phyloP scores from a whole-genome alignment of 2,329 filamentous ascomycete species.

The Arthrobotrys conoides region DNA sequence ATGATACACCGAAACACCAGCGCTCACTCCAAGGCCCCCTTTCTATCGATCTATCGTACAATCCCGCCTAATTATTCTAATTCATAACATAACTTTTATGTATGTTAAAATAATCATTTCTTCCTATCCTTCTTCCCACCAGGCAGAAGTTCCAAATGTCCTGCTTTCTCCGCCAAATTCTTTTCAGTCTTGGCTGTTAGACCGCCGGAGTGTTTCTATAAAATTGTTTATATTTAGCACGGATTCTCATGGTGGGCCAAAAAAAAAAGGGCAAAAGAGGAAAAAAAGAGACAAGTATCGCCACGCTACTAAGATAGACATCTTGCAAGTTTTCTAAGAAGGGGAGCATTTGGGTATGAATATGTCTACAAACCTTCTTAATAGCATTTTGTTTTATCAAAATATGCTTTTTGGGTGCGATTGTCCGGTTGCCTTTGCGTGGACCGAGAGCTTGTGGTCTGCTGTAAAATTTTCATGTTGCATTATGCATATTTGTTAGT shows the following conservation, averaged over 20 bases:
- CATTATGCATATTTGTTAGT: conserved; percentile 30
- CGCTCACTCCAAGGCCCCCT: not conserved
- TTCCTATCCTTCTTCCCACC: conserved; percentile 76
- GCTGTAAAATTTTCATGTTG: conserved; percentile 61
- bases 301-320: not conserved
- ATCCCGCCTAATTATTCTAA: not conserved
- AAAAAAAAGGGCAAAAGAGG: too few species aligned
- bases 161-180: conserved; percentile 76
- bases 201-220: conserved; percentile 75
- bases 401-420: conserved; percentile 77
- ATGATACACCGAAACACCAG: conserved; percentile 21
- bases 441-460: conserved; percentile 68
- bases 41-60: conserved; percentile 17
- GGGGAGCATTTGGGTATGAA: too few species aligned
- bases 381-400: conserved; percentile 75
- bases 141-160: conserved; percentile 78
- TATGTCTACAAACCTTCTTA: conserved; percentile 71
- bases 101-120: not conserved
- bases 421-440: conserved; percentile 74
- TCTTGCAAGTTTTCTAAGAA: too few species aligned
- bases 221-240: not conserved
- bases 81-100: not conserved
- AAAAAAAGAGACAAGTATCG: too few species aligned
- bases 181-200: conserved; percentile 78
- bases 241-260: not conserved